phyloP scores from a whole-genome alignment of 306 rosid genomes.

The Ziziphus jujuba region DNA sequence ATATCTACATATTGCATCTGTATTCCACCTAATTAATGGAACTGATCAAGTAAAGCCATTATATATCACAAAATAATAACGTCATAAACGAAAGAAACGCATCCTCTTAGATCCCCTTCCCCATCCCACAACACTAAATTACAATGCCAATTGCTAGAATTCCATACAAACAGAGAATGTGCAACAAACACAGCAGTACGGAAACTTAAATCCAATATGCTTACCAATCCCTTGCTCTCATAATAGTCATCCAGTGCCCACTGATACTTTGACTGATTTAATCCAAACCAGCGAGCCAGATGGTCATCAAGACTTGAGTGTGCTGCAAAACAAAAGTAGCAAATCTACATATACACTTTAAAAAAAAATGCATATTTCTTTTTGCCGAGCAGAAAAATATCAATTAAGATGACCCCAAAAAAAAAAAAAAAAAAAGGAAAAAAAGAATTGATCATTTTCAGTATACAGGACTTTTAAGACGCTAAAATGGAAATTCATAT shows the following conservation, averaged over 20 bases:
- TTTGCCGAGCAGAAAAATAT: not conserved
- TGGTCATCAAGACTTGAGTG: conserved; percentile 96
- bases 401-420: not conserved
- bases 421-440: no score
- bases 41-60: not conserved
- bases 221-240: conserved; percentile 91
- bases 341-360: not conserved
- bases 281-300: conserved; percentile 98
- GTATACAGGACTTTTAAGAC: not conserved
- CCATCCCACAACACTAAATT: not conserved
- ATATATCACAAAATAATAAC: not conserved
- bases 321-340: conserved; percentile 47
- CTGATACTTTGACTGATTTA: conserved; percentile 95
- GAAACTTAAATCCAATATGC: conserved; percentile 24
- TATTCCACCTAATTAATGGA: not conserved
- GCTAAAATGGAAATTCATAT: conserved; percentile 1
- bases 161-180: not conserved
- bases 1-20: not conserved
- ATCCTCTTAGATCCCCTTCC: not conserved
- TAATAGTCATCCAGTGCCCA: conserved; percentile 98
- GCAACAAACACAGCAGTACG: not conserved
- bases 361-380: not conserved
- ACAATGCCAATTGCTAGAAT: not conserved
- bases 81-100: not conserved
- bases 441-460: not conserved